Evolutionary conservation across 1,284 basidiomycete species (phyloP), one percentile per base, ranked within the genome.

Genomic region (Trametes sp.): DNA sequence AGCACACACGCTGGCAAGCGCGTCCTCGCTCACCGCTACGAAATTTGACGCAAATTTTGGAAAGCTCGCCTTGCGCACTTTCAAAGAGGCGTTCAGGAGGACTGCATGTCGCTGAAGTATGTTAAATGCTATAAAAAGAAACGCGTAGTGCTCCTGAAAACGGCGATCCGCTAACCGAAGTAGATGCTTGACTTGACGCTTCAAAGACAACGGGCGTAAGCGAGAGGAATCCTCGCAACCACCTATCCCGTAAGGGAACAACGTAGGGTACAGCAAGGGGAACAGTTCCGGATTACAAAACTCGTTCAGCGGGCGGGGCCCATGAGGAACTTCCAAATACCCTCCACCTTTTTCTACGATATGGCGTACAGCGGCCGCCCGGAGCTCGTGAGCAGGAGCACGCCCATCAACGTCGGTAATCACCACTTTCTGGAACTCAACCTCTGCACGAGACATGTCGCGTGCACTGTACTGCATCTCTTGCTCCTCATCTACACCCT

Each of bases 121-220:
- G 62, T 78, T 80, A 56, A 80, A 80, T 0, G 65, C 73, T 1
- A 71, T 74, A 50, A 81, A 80, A 0, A 74, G 24, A 59, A 80
- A 81, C 0, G 73, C 75, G 23, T 71, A 69, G 62, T 80, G 77
- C 29, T 72, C 65, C 52, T 76, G 76, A 60, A 80, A 81, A 2
- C 74, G 65, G 2, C 57, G 51, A 61, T 81, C 79, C 23, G 54
- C 5, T 0, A 78, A 57, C 9, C 42, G 61, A 13, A 78, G 69
- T 0, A 75, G 54, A 56, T 78, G 73, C 35, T 71, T 72, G 0
- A 75, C 29, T n/a, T 50, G 49, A 4, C 49, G 28, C n/a, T 50
- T 50, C 2, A 50, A 19, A 14, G 28, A 50, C 67, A 80, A 4
- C 1, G 49, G n/a, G 0, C 36, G 31, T 1, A 3, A 11, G 1